A percentile compares a stretch with the other conserved stretches of the same genome.
phyloP scores from a whole-genome alignment of 108 stramenopile genomes.

The Epipyxis sp. region DNA sequence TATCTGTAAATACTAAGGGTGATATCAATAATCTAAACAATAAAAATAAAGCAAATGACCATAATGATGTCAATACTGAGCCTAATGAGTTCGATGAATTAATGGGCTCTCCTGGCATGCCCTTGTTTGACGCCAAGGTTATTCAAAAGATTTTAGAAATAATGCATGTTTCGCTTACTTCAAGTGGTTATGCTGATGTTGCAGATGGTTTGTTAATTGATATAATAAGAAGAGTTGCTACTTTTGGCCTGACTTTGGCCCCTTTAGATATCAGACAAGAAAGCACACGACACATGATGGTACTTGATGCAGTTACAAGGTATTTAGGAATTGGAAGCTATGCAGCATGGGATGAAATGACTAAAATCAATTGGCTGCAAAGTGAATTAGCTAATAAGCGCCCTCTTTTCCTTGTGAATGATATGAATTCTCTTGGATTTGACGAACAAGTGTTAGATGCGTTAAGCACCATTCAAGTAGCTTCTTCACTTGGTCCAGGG shows the following conservation, averaged over 20 bases:
- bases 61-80: background rate
- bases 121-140: slow-evolving; percentile 49
- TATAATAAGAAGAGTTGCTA: slow-evolving; percentile 77
- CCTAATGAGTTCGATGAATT: background rate
- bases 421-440: slow-evolving; percentile 56
- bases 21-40: background rate
- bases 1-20: background rate
- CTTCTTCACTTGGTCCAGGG: slow-evolving; percentile 68
- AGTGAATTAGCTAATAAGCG: slow-evolving; percentile 75
- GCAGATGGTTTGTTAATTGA: slow-evolving; percentile 85
- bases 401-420: slow-evolving; percentile 69
- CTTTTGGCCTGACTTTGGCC: slow-evolving; percentile 83
- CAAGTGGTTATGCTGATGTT: slow-evolving; percentile 75
- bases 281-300: slow-evolving; percentile 77
- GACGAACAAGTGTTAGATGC: slow-evolving; percentile 54
- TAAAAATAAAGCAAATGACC: background rate
- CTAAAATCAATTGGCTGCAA: slow-evolving; percentile 73
- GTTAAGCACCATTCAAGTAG: slow-evolving; percentile 68
- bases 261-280: slow-evolving; percentile 94
- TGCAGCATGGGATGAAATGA: slow-evolving; percentile 80
- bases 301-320: slow-evolving; percentile 85
- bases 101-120: background rate
- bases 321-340: slow-evolving; percentile 84
- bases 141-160: slow-evolving; percentile 71
- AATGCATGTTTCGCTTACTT: slow-evolving; percentile 72